Evolutionary conservation across 2,329 filamentous ascomycete species (phyloP).

Genomic region (Fusarium nematophilum): DNA sequence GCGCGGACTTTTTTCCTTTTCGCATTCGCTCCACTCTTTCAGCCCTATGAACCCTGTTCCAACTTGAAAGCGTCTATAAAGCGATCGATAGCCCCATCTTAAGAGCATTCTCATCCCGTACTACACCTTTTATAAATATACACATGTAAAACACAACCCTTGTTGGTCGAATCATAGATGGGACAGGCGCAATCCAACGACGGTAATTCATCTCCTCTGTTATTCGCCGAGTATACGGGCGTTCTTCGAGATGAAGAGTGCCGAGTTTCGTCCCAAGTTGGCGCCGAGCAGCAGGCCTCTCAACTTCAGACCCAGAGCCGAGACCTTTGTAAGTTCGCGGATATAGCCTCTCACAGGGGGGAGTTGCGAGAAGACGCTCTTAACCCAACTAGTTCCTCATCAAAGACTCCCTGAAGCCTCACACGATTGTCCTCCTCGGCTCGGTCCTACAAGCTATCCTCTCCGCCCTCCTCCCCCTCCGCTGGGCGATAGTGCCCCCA

Average conservation of each 20-base stretch:
- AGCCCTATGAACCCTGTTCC: too few relatives aligned
- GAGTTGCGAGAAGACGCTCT: not conserved
- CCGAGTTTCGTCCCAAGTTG: constrained; percentile 42
- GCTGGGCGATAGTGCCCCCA: constrained; percentile 51
- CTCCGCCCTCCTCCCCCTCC: constrained; percentile 47
- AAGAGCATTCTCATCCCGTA: too few relatives aligned
- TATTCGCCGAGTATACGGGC: too few relatives aligned
- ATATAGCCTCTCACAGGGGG: not conserved
- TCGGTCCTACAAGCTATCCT: constrained; percentile 50
- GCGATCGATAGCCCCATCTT: too few relatives aligned
- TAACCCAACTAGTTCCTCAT: constrained; percentile 28
- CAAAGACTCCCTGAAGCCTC: constrained; percentile 51
- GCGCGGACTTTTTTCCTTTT: too few relatives aligned
- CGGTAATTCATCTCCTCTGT: too few relatives aligned
- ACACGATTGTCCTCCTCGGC: constrained; percentile 48
- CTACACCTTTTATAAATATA: too few relatives aligned
- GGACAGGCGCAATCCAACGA: too few relatives aligned
- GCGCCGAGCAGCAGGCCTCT: constrained; percentile 35
- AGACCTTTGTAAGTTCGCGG: constrained; percentile 37
- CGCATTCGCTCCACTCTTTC: too few relatives aligned
- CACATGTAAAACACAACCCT: too few relatives aligned
- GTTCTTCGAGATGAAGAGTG: constrained; percentile 14
- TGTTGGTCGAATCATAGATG: too few relatives aligned
- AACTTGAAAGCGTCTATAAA: too few relatives aligned
- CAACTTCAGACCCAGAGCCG: constrained; percentile 20